Evolutionary conservation across 306 rosid species (phyloP), one percentile per base, ranked within the genome.

Genomic region (Malus sieversii): DNA sequence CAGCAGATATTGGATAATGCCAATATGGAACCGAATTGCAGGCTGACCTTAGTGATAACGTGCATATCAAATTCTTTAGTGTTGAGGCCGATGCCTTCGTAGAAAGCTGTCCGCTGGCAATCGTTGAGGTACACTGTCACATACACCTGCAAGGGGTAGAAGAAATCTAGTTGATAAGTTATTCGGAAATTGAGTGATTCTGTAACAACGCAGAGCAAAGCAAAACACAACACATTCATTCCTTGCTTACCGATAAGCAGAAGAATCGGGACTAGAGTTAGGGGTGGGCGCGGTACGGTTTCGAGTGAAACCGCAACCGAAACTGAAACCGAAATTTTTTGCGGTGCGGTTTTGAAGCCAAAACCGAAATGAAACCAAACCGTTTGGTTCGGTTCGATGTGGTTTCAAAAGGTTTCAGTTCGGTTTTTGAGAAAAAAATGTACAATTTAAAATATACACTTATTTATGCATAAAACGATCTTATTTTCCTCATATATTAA

Each of bases 51-150:
- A 71, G 92, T 95, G 87, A 95, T 95, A 84, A 92, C 99, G 83
- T 95, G 99, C 99, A 90, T 95, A 79, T 95, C 97, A 74, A 88
- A 92, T 77, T 95, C 99, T 82, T 95, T 95, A 20, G 99, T 95
- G 83, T 92, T 38, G 44, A 92, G 92, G 45, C 99, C 99, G 68
- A 95, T 95, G 79, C 99, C 97, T 83, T 95, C 96, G 78, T 95
- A 95, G 89, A 95, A 92, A 70, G 88, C 97, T 55, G 99, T 90
- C 33, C 97, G 88, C 44, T 95, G 99, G 86, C 99, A 95, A 87
- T 95, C 99, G 61, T 95, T 95, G 77, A 95, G 96, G 78, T 95
- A 95, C 97, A 95, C 92, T 6, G 99, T 95, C 79, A 95, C 99
- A 42, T 92, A 95, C 58, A 95, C 99, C 99, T 92, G 89, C 84